These are phyloP conservation scores for Malassezia obtusa DNA, from an alignment of 1,284 basidiomycete species.

Conservation along the genomic window DNA sequence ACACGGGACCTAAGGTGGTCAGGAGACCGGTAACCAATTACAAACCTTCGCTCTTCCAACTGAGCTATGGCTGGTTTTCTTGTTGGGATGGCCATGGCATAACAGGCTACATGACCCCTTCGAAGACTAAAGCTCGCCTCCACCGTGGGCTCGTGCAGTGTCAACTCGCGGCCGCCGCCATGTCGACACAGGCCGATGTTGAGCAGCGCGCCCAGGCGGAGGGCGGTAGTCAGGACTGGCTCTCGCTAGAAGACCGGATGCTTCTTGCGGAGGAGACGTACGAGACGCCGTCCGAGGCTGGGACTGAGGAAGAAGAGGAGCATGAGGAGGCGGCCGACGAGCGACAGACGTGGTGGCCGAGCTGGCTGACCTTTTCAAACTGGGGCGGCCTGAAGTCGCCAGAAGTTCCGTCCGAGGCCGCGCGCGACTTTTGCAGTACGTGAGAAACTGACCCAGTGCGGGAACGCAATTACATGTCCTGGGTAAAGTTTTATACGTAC, in stretches of 20 bases:
- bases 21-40: conserved; percentile 15
- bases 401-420: not conserved
- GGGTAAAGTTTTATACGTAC: conserved; percentile 6
- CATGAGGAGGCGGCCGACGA: too few relatives aligned
- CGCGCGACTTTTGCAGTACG: conserved; percentile 15
- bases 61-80: conserved; percentile 20
- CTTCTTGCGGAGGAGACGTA: not conserved
- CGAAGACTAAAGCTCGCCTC: too few relatives aligned
- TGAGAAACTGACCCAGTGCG: not conserved
- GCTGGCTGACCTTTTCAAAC: not conserved
- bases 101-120: too few relatives aligned
- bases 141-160: too few relatives aligned
- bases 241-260: not conserved
- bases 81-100: too few relatives aligned
- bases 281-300: not conserved
- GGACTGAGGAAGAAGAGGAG: not conserved
- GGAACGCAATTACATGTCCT: conserved; percentile 12
- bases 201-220: not conserved
- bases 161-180: too few relatives aligned
- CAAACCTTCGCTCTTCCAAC: conserved; percentile 23
- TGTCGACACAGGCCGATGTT: not conserved
- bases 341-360: too few relatives aligned
- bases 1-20: conserved; percentile 22
- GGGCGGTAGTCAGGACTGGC: not conserved
- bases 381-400: conserved; percentile 3